Conservation (phyloP, 345 rosid genomes). For the Salix caprea region DNA sequence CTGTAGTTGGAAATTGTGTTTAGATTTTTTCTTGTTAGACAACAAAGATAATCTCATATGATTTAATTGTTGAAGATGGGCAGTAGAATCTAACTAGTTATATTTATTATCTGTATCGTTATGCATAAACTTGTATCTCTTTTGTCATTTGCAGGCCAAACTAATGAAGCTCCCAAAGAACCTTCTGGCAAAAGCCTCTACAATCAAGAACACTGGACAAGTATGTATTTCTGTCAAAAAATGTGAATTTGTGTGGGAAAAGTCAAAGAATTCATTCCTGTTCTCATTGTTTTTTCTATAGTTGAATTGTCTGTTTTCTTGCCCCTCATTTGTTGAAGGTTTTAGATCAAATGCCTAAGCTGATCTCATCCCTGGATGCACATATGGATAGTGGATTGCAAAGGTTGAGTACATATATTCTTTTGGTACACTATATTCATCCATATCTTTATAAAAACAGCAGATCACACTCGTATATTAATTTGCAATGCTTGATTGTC, state of each 20-base stretch:
- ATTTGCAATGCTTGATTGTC: too few species aligned
- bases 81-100: not conserved
- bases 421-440: not conserved
- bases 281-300: not conserved
- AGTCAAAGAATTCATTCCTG: not conserved
- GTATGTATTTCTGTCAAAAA: slow-evolving; percentile 32
- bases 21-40: not conserved
- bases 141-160: slow-evolving; percentile 43
- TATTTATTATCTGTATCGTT: not conserved
- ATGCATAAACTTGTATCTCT: not conserved
- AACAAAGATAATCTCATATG: not conserved
- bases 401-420: slow-evolving; percentile 35
- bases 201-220: slow-evolving; percentile 67
- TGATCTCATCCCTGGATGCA: slow-evolving; percentile 72
- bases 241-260: not conserved
- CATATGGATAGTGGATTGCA: slow-evolving; percentile 68
- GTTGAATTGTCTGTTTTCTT: not conserved
- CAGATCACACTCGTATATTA: too few species aligned
- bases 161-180: slow-evolving; percentile 71
- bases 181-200: slow-evolving; percentile 66
- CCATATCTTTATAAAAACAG: not conserved
- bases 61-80: not conserved
- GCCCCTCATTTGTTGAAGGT: slow-evolving; percentile 35
- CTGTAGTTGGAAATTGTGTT: not conserved
- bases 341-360: slow-evolving; percentile 75